Evolutionary conservation across 2,329 filamentous ascomycete species (phyloP).

Genomic region (Fonsecaea erecta): DNA sequence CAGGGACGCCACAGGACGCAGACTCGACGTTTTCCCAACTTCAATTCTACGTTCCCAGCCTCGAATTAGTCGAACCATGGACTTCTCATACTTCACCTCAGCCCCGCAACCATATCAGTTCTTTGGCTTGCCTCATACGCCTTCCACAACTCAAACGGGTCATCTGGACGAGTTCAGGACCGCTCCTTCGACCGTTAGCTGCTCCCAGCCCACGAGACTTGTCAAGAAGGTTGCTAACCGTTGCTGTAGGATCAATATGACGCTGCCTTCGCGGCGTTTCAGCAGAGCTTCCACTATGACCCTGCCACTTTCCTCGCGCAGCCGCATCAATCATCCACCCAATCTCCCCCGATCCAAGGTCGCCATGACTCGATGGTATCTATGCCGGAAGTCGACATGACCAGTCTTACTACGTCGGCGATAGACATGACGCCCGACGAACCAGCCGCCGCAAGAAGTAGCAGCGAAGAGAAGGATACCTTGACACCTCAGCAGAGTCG

Average conservation of each 20-base stretch:
- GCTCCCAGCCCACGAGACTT: conserved; percentile 25
- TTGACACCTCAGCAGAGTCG: conserved; percentile 61
- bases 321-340: conserved; percentile 25
- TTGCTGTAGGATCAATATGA: conserved; percentile 43
- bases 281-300: conserved; percentile 47
- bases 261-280: conserved; percentile 45
- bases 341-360: conserved; percentile 43
- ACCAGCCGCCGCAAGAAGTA: conserved; percentile 44
- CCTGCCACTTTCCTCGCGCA: conserved; percentile 42
- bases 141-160: conserved; percentile 43
- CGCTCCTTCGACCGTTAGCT: conserved; percentile 47
- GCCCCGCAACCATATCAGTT: conserved; percentile 52
- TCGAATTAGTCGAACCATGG: conserved; percentile 49
- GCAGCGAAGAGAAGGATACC: conserved; percentile 60
- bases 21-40: neutral
- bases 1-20: neutral
- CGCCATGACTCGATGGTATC: conserved; percentile 42
- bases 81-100: conserved; percentile 60
- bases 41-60: neutral
- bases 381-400: conserved; percentile 40
- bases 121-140: conserved; percentile 51
- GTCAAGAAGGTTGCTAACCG: conserved; percentile 23
- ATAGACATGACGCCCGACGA: conserved; percentile 40
- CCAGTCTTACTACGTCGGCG: conserved; percentile 40
- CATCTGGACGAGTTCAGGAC: conserved; percentile 54